Conservation (phyloP, 495 filamentous ascomycete species). For the Darksidea phi region DNA sequence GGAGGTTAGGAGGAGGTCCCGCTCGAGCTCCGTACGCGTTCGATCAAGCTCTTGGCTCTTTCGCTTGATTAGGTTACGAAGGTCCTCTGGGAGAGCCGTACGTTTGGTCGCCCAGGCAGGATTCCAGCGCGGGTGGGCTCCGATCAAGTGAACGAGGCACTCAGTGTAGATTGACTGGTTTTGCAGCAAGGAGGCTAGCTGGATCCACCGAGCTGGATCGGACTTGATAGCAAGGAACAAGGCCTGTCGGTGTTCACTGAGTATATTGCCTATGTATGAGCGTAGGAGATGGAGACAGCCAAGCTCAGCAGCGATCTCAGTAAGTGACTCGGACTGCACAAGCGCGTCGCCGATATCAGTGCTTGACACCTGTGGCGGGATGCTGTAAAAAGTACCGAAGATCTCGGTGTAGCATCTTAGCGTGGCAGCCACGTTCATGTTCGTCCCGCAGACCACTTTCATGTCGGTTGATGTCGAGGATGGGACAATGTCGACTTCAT, state of each 20-base stretch:
- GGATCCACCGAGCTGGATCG: conserved; percentile 36
- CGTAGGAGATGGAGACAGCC: conserved; percentile 25
- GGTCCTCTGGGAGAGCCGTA: conserved; percentile 4
- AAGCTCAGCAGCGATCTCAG: conserved; percentile 24
- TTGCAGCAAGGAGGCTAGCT: conserved; percentile 30
- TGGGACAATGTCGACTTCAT: neutral
- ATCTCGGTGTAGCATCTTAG: conserved; percentile 19
- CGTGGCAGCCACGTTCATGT: neutral
- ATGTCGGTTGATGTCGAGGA: neutral
- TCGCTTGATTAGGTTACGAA: conserved; percentile 23
- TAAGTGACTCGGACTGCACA: conserved; percentile 23
- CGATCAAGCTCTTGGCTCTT: conserved; percentile 19
- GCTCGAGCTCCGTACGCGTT: conserved; percentile 21
- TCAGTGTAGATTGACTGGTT: conserved; percentile 38
- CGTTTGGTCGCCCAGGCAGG: conserved; percentile 21
- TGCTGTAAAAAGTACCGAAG: conserved; percentile 28
- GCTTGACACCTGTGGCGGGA: conserved; percentile 11
- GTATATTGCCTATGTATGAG: conserved; percentile 16
- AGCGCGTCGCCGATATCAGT: conserved; percentile 21
- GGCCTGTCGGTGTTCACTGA: conserved; percentile 23
- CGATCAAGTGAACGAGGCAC: conserved; percentile 39
- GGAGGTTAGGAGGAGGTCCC: conserved; percentile 33
- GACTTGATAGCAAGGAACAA: conserved; percentile 37
- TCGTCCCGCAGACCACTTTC: neutral
- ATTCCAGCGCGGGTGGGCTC: conserved; percentile 29